Evolutionary conservation across 495 filamentous ascomycete genomes (phyloP), one percentile per base, ranked within the genome.

Genomic region (Talaromyces ruber): DNA sequence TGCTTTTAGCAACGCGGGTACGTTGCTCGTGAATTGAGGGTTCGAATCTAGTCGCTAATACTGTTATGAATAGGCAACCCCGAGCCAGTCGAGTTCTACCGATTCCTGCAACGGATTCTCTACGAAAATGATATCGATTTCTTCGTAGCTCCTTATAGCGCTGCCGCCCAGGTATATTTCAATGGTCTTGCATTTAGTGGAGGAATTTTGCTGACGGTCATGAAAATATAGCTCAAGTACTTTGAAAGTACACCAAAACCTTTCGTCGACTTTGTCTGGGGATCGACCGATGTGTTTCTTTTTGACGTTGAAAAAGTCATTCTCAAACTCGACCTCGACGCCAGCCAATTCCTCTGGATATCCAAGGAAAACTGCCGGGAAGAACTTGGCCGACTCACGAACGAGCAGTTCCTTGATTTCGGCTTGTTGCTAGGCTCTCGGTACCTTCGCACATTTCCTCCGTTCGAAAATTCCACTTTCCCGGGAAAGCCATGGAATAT

Each of bases 241-340:
- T 84, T 96, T 58, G 83, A 88, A 61, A 83, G 87, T 68, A 81
- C 84, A 59, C 80, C 85, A 52, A 86, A 80, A 26, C 83, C 85
- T 39, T 83, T 88, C 56, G 81, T 89, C 60, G 89, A 92, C 62
- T 88, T 88, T 21, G 80, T 97, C 63, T 91, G 88, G 72, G 93
- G 91, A 30, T 84, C 91, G 2, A 84, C 92, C n/a, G 93, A 97
- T 71, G 76, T 91, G 18, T 83, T 99, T 63, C 79, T 97, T 26
- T 98, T 93, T 66, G 90, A 92, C 34, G 82, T 93, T 55, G 86
- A 91, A 30, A 91, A 90, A 69, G 75, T 97, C 60, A 91, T 98
- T 66, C 88, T 86, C 26, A 81, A 81, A 30, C 84, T 96, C 61
- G 87, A 96, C 62, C 85, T 86, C 75, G 84, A 88, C 21, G 78